These are phyloP conservation scores for Cladorrhinum sp. DNA, from an alignment of 2,329 filamentous ascomycete species.

Conservation along the genomic window DNA sequence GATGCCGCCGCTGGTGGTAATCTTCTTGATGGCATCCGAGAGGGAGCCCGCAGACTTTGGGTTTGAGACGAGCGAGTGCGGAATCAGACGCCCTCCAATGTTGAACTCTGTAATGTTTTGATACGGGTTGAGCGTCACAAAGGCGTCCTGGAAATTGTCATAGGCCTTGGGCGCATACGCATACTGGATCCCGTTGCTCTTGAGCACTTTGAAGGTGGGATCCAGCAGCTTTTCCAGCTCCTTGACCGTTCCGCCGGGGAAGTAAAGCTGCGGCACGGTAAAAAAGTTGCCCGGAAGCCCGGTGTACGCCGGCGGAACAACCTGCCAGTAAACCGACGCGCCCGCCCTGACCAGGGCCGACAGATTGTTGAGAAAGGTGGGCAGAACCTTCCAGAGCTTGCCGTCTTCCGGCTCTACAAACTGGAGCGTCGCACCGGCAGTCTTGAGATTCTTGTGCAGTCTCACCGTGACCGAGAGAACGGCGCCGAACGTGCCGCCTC, in stretches of 20 bases:
- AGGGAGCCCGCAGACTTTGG: not conserved
- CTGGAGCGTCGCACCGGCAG: not conserved
- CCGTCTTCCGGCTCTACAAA: not conserved
- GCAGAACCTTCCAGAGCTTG: not conserved
- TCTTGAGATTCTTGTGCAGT: not conserved
- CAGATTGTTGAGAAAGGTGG: not conserved
- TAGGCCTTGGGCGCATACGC: not conserved
- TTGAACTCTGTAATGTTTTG: not conserved
- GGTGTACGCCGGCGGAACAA: conserved; percentile 10
- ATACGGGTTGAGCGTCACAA: not conserved
- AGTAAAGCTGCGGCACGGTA: not conserved
- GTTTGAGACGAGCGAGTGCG: not conserved
- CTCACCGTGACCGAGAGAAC: conserved; percentile 31
- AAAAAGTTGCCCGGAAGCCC: not conserved
- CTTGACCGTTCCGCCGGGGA: not conserved
- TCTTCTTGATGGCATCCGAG: not conserved
- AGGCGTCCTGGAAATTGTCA: not conserved
- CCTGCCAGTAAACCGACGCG: not conserved
- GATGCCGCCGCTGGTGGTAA: not conserved
- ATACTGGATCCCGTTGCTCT: not conserved
- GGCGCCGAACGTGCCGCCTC: conserved; percentile 21
- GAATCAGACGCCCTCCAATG: conserved; percentile 2
- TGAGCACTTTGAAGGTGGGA: not conserved
- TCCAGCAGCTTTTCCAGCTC: not conserved
- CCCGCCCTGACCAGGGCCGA: not conserved